A percentile compares a stretch with the other conserved stretches of the same genome.
phyloP scores from a whole-genome alignment of 495 filamentous ascomycete genomes.

The Trichoderma asperelloides region DNA sequence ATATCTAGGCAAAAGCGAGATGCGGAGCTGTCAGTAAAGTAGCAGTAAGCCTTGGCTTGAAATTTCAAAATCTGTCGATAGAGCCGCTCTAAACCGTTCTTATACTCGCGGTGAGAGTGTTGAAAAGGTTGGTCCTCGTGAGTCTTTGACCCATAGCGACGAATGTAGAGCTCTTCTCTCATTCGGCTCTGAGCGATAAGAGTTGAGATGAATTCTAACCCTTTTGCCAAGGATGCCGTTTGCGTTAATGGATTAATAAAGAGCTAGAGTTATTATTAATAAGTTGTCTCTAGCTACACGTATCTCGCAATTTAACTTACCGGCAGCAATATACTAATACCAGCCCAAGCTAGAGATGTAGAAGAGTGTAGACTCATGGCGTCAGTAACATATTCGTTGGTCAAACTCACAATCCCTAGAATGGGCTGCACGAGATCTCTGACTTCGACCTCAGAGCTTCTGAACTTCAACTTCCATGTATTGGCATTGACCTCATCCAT shows the following conservation, averaged over 20 bases:
- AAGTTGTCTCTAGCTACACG: neutral
- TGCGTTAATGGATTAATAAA: neutral
- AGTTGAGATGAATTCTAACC: neutral
- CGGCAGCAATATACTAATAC: neutral
- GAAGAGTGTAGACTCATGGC: neutral
- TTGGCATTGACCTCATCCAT: neutral
- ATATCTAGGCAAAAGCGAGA: neutral
- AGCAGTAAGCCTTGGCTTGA: neutral
- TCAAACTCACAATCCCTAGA: neutral
- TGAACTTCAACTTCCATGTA: neutral
- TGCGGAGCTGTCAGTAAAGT: neutral
- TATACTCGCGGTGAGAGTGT: neutral
- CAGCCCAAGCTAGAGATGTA: neutral
- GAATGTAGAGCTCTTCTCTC: neutral
- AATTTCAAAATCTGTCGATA: neutral
- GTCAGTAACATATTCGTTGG: neutral
- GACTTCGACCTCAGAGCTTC: neutral
- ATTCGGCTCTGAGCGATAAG: neutral
- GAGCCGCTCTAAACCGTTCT: neutral
- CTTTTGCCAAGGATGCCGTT: neutral
- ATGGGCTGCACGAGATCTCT: neutral
- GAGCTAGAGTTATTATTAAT: neutral
- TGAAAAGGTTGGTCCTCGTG: neutral
- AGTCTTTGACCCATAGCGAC: neutral
- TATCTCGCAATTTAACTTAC: neutral